These are phyloP conservation scores for Solanum hybrid DNA, from an alignment of 305 asterid species.

Conservation along the genomic window DNA sequence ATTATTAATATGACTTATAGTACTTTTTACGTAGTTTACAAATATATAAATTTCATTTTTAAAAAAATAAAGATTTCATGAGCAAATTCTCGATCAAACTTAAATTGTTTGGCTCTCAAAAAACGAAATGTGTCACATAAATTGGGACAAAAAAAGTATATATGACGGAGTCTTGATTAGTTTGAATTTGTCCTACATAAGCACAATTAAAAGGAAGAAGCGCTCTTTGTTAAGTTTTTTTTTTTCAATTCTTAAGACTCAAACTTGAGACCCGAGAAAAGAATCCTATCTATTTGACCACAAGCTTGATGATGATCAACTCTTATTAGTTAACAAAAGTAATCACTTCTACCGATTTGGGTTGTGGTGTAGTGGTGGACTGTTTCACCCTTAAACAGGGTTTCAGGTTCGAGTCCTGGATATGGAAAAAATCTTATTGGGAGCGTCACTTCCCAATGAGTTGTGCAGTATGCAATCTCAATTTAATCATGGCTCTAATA, in stretches of 20 bases:
- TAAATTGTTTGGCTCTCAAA: no score
- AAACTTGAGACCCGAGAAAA: background rate
- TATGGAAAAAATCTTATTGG: no score
- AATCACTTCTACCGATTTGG: background rate
- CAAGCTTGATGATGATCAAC: background rate
- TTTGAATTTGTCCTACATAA: background rate
- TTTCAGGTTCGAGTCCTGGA: fast-evolving
- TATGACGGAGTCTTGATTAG: background rate
- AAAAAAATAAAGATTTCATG: background rate
- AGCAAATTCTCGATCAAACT: no score
- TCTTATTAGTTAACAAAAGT: background rate
- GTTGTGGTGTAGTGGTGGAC: fast-evolving
- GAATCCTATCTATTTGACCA: background rate
- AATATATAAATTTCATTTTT: no score
- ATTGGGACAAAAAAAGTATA: fast-evolving
- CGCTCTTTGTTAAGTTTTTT: background rate
- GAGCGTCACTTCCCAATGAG: no score
- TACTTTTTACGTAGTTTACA: no score
- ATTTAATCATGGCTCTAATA: no score
- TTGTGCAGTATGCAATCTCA: fast-evolving
- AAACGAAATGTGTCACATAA: no score
- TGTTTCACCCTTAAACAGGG: fast-evolving
- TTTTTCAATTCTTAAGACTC: background rate
- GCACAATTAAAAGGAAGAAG: background rate
- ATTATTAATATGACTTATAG: no score